Evolutionary conservation across 139 green algal species (phyloP).

Genomic region (Mychonastes homosphaera): DNA sequence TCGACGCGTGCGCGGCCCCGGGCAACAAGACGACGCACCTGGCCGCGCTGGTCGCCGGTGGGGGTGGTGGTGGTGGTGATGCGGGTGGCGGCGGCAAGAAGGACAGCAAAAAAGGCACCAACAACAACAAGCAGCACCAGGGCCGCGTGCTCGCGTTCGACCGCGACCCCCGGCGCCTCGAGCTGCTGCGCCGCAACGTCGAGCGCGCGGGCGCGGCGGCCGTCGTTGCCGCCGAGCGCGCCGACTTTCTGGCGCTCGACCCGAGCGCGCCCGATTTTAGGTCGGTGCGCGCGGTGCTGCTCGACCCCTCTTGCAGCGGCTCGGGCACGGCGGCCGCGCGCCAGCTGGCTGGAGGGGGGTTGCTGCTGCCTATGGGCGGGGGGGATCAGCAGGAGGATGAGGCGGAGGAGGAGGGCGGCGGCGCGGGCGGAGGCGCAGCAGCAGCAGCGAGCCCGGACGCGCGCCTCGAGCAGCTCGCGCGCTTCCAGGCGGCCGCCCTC

Average conservation of each 20-base stretch:
- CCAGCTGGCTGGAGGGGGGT: too few species aligned
- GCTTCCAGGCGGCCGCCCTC: conserved; percentile 56
- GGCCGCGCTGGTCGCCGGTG: conserved; percentile 48
- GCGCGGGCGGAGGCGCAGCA: not conserved
- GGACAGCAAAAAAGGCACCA: not conserved
- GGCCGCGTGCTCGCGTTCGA: conserved; percentile 79
- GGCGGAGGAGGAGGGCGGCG: not conserved
- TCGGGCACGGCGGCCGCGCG: conserved; percentile 55
- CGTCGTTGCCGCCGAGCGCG: conserved; percentile 25
- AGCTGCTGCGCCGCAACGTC: conserved; percentile 55
- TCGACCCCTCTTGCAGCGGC: conserved; percentile 86
- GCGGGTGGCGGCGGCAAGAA: not conserved
- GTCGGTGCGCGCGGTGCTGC: conserved; percentile 54
- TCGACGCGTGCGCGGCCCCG: conserved; percentile 90
- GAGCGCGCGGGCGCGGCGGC: conserved; percentile 32
- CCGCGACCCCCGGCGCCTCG: conserved; percentile 53
- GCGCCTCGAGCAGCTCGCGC: conserved; percentile 49
- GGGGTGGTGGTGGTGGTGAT: not conserved
- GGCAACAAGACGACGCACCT: conserved; percentile 98
- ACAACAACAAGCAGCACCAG: conserved; percentile 3
- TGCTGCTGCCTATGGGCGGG: too few species aligned
- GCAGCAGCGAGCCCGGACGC: not conserved
- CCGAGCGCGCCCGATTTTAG: conserved; percentile 17
- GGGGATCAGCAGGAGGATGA: too few species aligned
- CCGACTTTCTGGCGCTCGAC: conserved; percentile 79